Conservation (phyloP, 495 filamentous ascomycete species). For the Talaromyces borbonicus region DNA sequence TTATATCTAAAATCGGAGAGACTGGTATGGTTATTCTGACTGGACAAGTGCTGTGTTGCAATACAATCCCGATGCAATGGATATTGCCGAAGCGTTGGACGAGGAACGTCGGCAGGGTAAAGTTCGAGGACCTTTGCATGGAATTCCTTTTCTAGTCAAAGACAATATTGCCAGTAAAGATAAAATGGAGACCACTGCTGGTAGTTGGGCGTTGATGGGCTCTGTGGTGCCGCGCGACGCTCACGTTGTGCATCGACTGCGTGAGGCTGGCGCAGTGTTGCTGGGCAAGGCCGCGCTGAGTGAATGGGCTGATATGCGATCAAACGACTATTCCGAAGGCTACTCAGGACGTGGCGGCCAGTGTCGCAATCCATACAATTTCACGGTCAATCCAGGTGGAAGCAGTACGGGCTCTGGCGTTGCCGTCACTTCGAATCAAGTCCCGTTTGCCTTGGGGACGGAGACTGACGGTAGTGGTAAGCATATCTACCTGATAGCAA, state of each 20-base stretch:
- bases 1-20: neutral
- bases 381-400: conserved; percentile 59
- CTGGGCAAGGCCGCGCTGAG: conserved; percentile 60
- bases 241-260: conserved; percentile 47
- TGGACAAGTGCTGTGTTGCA: conserved; percentile 43
- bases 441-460: conserved; percentile 57
- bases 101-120: conserved; percentile 43
- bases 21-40: neutral
- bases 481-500: too few species aligned
- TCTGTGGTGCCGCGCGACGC: conserved; percentile 58
- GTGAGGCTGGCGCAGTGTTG: conserved; percentile 56
- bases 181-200: conserved; percentile 57
- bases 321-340: conserved; percentile 58
- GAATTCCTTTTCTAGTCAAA: conserved; percentile 65
- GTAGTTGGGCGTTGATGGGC: conserved; percentile 50
- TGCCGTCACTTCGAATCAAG: conserved; percentile 51
- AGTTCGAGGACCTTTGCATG: conserved; percentile 54
- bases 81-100: conserved; percentile 50
- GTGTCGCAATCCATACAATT: conserved; percentile 54
- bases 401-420: conserved; percentile 53
- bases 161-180: conserved; percentile 67
- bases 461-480: conserved; percentile 60
- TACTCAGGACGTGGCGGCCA: conserved; percentile 61
- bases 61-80: conserved; percentile 50
- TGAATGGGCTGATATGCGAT: conserved; percentile 71